Percentiles rank a stretch among this genome's conserved stretches.
These are phyloP conservation scores for Acacia acuminata DNA, from an alignment of 306 rosid genomes.

Conservation along the genomic window DNA sequence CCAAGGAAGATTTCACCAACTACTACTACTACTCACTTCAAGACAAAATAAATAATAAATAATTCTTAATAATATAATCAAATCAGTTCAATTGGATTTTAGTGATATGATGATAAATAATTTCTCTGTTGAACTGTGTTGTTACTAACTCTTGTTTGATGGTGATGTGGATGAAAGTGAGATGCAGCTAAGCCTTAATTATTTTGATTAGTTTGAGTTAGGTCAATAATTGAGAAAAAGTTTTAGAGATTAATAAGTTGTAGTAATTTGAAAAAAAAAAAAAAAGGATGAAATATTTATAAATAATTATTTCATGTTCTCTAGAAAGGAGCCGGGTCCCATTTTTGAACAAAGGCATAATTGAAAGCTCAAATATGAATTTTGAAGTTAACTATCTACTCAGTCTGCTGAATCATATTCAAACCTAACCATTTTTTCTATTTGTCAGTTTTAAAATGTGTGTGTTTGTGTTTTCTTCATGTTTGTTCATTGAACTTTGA, in stretches of 20 bases:
- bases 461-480: not conserved
- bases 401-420: not conserved
- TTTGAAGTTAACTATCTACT: not conserved
- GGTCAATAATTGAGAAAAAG: not conserved
- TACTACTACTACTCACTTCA: not conserved
- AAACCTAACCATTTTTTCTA: not conserved
- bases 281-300: not conserved
- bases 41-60: constrained; percentile 6
- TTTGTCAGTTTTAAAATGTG: not conserved
- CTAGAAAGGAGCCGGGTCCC: not conserved
- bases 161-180: not conserved
- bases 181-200: not conserved
- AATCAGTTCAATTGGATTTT: constrained; percentile 43
- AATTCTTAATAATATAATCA: not conserved
- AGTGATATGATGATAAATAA: constrained; percentile 33
- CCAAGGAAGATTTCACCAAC: constrained; percentile 31
- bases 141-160: constrained; percentile 7
- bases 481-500: not conserved
- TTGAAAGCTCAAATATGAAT: not conserved
- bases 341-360: not conserved
- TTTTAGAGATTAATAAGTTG: not conserved
- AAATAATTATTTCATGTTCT: not conserved
- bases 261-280: not conserved
- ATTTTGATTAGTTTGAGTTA: not conserved
- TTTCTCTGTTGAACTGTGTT: constrained; percentile 34